Base-by-base conservation (phyloP, 139 green algal genomes). In the Coccomyxa sp. region DNA sequence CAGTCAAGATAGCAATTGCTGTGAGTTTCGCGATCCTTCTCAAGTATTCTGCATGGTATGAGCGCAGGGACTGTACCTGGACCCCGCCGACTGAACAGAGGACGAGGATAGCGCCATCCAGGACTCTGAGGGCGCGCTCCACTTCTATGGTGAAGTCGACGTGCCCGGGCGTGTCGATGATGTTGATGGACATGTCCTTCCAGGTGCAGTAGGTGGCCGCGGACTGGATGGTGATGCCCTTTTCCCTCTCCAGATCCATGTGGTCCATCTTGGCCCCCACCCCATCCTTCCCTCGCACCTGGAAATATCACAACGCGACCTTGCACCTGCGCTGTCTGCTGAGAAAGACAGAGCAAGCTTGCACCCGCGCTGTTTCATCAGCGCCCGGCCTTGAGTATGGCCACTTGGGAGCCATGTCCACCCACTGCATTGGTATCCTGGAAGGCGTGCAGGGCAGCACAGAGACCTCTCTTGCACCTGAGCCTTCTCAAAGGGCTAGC, bases 111-210 rank as follows among this genome's bases (percentile, higher is more conserved):
- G 97, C 97, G 22, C 97, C 96, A 79, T 99, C 97, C 81, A 99
- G 86, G 78, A 99, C 96, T 14, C 96, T 86, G 85, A 99, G 86
- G 10, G 97, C 91, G 14, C 96, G 90, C 85, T 99, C 96, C 70
- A 99, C 95, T 86, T 99, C 96, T 41, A 99, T 98, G 39, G 96
- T 99, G 86, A 99, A 99, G 88, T 99, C 96, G 39, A 99, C 96
- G 87, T 99, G 96, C 6, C 93, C 94, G 33, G 95, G 95, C 0
- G 94, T 98, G 89, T 98, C 94, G 82, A 99, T 99, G 86, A 99
- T 99, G 89, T 99, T 99, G 89, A 99, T 96, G 79, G 93, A 82
- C 1, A 86, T 93, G 85, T 98, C 92, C 75, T 95, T 94, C 96
- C 96, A 99, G 35, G 81, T 70, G 73, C 79, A 83, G 80, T 94